Evolutionary conservation across 768 basidiomycete species (phyloP).

Genomic region (Gymnopilus junonius): DNA sequence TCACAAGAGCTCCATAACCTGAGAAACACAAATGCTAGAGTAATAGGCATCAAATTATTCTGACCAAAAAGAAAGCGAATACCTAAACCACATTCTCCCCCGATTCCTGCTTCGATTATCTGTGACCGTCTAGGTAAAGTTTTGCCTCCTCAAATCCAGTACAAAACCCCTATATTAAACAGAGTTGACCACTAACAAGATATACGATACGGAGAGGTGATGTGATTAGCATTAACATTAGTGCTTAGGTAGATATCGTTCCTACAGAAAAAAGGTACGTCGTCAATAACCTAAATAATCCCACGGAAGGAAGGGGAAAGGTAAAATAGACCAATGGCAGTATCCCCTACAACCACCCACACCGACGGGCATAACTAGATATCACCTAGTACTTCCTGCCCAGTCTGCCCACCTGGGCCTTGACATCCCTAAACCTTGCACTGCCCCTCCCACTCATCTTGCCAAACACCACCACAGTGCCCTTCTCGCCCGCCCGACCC

Average conservation of each 20-base stretch:
- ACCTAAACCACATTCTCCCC: no score
- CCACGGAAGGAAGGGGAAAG: background rate
- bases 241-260: background rate
- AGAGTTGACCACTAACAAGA: no score
- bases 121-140: no score
- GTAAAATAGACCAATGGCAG: background rate
- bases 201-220: background rate
- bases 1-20: no score
- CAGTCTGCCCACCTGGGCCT: slow-evolving; percentile 47
- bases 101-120: no score
- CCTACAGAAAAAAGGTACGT: no score
- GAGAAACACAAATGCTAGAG: no score
- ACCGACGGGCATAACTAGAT: background rate
- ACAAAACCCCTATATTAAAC: no score
- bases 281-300: background rate
- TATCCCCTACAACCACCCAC: background rate
- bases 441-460: slow-evolving; percentile 71
- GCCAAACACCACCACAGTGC: slow-evolving; percentile 79
- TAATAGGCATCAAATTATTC: no score
- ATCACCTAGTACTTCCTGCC: background rate
- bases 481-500: slow-evolving; percentile 71
- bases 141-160: no score
- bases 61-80: no score
- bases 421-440: slow-evolving; percentile 51
- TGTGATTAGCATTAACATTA: background rate